Base-by-base conservation (phyloP, 2,329 filamentous ascomycete genomes). In the Paraphaeosphaeria sporulosa region DNA sequence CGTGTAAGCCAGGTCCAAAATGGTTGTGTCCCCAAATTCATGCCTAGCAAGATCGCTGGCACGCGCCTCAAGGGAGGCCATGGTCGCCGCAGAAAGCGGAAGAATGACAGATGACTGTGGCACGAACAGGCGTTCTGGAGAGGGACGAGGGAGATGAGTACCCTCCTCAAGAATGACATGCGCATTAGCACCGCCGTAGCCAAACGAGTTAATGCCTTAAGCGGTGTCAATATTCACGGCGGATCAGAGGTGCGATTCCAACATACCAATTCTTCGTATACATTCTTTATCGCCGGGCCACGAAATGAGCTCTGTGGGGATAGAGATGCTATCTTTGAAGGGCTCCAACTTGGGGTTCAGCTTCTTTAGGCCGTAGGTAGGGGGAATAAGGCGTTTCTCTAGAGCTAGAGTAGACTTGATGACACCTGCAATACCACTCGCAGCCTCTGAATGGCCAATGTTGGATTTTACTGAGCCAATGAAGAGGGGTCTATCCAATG, bases 321-420 rank as follows among this genome's bases (percentile, higher is more conserved):
- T 10, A 63, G 64, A 36, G 64, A 46, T 12, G 15, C 44, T 25
- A 21, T 48, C 17, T n/a, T 48, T 21, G 12, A 46, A 46, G 19
- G 42, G 42, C 19, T n/a, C 42, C 6, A 70, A 63, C 13, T 54
- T 38, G 8, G 59, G 63, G 47, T 64, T 69, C 23, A 64, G 53
- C 25, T 63, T 72, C 12, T 70, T 59, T 13, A 78, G 63, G 15
- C 73, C 69, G n/a, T 71, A 62, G 34, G 77, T 75, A 65, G 62
- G 75, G 8, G 74, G 65, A 1, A 75, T 67, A 10, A 61, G 38
- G 2, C 71, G 68, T 17, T 70, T 66, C 83, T 23, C 83, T 50
- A 72, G 43, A 21, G 62, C 57, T 5, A 68, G 30, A 4, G 60
- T 54, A 1, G 74, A 71, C 44, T 73, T 73, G 52, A 73, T 66